A percentile compares a stretch with the other conserved stretches of the same genome.
Evolutionary conservation across 208 protist genomes (phyloP).

Genomic region (Phytomonas sp.): DNA sequence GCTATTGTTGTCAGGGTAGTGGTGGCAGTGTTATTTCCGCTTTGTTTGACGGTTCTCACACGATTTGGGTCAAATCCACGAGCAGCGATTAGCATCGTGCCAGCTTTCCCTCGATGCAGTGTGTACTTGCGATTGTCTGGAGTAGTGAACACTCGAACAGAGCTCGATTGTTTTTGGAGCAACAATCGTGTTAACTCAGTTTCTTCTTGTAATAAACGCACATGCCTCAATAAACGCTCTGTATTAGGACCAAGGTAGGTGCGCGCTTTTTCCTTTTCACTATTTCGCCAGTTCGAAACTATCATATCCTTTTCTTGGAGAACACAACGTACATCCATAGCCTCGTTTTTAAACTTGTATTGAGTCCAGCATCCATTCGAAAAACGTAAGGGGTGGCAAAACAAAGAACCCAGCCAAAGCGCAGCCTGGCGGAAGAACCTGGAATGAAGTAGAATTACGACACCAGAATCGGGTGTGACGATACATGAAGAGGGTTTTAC

Average conservation of each 20-base stretch:
- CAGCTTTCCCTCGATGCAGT: conserved; percentile 42
- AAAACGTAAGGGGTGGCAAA: conserved; percentile 39
- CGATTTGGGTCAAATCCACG: conserved; percentile 15
- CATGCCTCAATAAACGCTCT: conserved; percentile 38
- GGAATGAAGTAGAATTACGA: conserved; percentile 29
- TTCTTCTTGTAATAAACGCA: conserved; percentile 48
- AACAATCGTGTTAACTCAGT: conserved; percentile 46
- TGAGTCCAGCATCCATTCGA: conserved; percentile 50
- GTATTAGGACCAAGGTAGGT: conserved; percentile 54
- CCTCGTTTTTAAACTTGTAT: conserved; percentile 87
- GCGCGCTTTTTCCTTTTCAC: conserved; percentile 20
- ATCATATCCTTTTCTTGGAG: conserved; percentile 77
- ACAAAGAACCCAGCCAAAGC: conserved; percentile 64
- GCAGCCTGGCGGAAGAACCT: conserved; percentile 39
- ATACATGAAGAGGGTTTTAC: neutral
- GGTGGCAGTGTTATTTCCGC: conserved; percentile 3
- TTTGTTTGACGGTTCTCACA: conserved; percentile 3
- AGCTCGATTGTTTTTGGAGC: conserved; percentile 30
- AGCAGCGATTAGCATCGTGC: conserved; percentile 71
- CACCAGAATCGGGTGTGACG: conserved; percentile 21
- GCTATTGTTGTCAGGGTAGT: neutral
- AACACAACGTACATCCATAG: conserved; percentile 51
- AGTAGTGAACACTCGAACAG: conserved; percentile 30
- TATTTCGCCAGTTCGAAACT: conserved; percentile 55
- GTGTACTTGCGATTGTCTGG: conserved; percentile 64